Base-by-base conservation (phyloP, 768 basidiomycete species). In the Sporobolomyces roseus region DNA sequence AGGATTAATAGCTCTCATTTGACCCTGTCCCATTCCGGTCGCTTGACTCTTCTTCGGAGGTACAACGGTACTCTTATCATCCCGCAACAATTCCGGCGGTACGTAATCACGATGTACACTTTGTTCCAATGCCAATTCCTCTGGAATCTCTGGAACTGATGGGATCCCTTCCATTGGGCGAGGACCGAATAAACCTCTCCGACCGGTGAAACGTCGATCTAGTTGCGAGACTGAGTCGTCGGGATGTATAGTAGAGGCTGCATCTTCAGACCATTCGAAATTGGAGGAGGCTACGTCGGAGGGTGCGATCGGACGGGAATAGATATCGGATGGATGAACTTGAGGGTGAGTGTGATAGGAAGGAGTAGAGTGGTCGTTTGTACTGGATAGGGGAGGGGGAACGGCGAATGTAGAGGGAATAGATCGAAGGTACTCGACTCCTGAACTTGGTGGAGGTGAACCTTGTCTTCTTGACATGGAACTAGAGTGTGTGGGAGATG, bases 151-250 rank as follows among this genome's bases (percentile, higher is more conserved):
- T 1, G 61, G 52, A 8, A 55, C 48, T 33, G 33, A 30, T 3
- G 70, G 61, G 23, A 10, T 29, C 38, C 4, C 30, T 19, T 64
- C 63, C 53, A 69, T 63, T 2, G 71, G 53, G 6, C 71, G 17
- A 14, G 71, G 67, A 13, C 71, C 71, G 19, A 59, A 38, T 17
- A 69, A 19, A 1, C 27, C 25, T 12, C 63, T 35, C 23, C 49
- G n/a, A 1, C 68, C 67, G 1, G 71, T 73, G 38, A 69, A 61
- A 17, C 65, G 45, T 2, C 71, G 49, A 33, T 66, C 71, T 48
- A 73, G 36, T 38, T 73, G 67, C 4, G 61, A 63, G n/a, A 73
- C 71, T 7, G 61, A 63, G 58, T 73, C 71, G 54, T 65, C 66
- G 6, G 71, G 71, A 0, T 23, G 32, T 29, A 72, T 72, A 2